Percentiles rank a stretch among this genome's conserved stretches.
phyloP scores from a whole-genome alignment of 176 grass and related monocot species.

The Phragmites australis region DNA sequence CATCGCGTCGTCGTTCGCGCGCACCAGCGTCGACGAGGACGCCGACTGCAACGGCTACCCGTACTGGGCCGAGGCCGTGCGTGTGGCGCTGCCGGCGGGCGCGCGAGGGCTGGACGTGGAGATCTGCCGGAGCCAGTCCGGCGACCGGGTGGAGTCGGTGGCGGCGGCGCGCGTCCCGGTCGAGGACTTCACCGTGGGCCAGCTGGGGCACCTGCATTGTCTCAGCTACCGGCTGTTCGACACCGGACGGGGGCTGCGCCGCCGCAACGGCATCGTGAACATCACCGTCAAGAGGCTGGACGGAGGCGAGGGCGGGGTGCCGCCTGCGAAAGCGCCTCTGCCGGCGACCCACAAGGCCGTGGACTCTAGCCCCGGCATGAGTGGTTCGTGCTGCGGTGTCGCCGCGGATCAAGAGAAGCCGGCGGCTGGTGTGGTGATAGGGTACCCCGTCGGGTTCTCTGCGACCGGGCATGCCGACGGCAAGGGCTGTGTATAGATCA shows the following conservation, averaged over 20 bases:
- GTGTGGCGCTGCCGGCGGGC: constrained; percentile 12
- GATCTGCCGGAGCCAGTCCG: constrained; percentile 21
- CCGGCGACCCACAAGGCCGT: background rate
- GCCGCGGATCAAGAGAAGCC: background rate
- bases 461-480: background rate
- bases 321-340: background rate
- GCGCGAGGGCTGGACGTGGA: constrained; percentile 37
- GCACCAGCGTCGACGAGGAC: constrained; percentile 36
- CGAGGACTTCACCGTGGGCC: constrained; percentile 53
- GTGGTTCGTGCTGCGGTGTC: constrained; percentile 2
- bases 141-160: constrained; percentile 1
- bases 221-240: constrained; percentile 60
- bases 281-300: constrained; percentile 52
- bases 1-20: background rate
- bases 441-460: constrained; percentile 36
- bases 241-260: background rate
- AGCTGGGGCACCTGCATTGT: constrained; percentile 64
- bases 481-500: background rate
- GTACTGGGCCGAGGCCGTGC: constrained; percentile 47
- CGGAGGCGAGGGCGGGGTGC: background rate
- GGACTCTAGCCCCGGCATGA: background rate
- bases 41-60: constrained; percentile 50
- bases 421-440: constrained; percentile 41
- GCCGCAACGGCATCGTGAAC: constrained; percentile 61
- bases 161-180: constrained; percentile 47